phyloP scores from a whole-genome alignment of 176 grass and related monocot species.

The Aegilops tauschii region DNA sequence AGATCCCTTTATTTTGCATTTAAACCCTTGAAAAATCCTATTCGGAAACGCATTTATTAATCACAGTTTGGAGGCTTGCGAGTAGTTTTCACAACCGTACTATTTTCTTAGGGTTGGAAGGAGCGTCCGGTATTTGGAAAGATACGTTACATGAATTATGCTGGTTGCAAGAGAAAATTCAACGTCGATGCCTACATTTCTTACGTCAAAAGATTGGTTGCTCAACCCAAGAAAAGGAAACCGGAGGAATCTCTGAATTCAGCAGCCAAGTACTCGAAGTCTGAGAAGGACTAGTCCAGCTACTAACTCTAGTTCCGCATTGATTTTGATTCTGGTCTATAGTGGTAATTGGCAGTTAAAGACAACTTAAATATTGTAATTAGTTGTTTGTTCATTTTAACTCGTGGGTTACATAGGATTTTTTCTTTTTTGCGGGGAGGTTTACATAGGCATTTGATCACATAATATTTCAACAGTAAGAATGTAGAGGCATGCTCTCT shows the following conservation, averaged over 20 bases:
- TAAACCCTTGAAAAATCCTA: background rate
- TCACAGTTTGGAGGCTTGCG: background rate
- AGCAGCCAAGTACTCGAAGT: constrained; percentile 20
- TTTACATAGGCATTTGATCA: too few species aligned
- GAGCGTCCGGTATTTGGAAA: constrained; percentile 91
- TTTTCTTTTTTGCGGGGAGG: too few species aligned
- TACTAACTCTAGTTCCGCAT: background rate
- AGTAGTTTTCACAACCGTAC: background rate
- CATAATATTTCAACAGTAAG: too few species aligned
- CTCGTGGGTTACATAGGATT: too few species aligned
- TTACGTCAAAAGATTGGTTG: constrained; percentile 59
- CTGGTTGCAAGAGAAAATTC: constrained; percentile 96
- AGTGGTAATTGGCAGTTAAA: background rate
- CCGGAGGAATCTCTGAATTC: constrained; percentile 16
- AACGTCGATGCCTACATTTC: constrained; percentile 80
- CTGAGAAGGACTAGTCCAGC: background rate
- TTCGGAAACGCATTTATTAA: constrained; percentile 3
- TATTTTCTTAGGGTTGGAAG: constrained; percentile 80
- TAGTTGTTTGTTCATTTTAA: background rate
- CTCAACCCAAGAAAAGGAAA: constrained; percentile 72
- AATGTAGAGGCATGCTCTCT: too few species aligned
- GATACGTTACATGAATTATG: constrained; percentile 96
- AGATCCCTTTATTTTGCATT: background rate
- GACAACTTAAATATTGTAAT: background rate
- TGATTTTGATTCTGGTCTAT: background rate